phyloP scores from a whole-genome alignment of 257 asterid genomes.

The Gardenia jasminoides region DNA sequence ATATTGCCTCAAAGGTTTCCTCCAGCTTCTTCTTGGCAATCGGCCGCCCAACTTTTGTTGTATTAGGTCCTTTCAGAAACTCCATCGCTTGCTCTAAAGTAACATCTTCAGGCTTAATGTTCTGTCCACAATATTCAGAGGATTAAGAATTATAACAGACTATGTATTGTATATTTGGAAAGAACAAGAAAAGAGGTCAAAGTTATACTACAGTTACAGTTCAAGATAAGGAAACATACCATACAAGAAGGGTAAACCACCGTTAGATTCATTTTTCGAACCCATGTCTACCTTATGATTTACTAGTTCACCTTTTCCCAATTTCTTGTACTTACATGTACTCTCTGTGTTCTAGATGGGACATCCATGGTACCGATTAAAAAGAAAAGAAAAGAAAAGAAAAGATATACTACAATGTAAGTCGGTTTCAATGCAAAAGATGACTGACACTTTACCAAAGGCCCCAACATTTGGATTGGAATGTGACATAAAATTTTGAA shows the following conservation, averaged over 20 bases:
- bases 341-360: background rate
- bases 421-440: no score
- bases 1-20: conserved; percentile 34
- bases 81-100: conserved; percentile 65
- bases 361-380: background rate
- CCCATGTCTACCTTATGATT: background rate
- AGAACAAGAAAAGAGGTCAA: background rate
- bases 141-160: conserved; percentile 4
- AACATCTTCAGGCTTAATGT: conserved; percentile 53
- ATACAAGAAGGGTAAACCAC: background rate
- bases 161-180: background rate
- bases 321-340: background rate
- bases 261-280: background rate
- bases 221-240: background rate
- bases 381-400: background rate
- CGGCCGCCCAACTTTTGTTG: conserved; percentile 66
- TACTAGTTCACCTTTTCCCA: background rate
- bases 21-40: conserved; percentile 31
- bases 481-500: background rate
- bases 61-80: conserved; percentile 58
- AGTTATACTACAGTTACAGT: background rate
- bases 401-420: background rate
- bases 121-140: conserved; percentile 34
- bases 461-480: background rate
- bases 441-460: background rate